phyloP scores from a whole-genome alignment of 179 eudicot species.

The Heliamphora pulchella region DNA sequence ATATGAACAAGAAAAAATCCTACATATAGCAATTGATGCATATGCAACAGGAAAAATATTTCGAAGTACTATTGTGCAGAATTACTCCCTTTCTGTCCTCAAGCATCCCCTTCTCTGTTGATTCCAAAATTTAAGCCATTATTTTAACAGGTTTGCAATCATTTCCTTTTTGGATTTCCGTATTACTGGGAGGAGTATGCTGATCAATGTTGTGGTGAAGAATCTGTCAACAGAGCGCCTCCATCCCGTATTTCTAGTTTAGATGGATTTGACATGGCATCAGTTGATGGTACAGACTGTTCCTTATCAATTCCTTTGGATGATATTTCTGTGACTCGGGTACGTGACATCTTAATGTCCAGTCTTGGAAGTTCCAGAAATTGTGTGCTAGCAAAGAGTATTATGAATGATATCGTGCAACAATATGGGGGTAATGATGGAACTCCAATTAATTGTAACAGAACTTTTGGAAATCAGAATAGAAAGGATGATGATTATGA shows the following conservation, averaged over 20 bases:
- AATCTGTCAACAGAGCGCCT: constrained; percentile 14
- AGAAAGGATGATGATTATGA: constrained; percentile 3
- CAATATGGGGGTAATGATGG: constrained; percentile 9
- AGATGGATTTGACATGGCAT: constrained; percentile 4
- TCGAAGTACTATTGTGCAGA: not conserved
- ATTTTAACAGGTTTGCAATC: constrained; percentile 41
- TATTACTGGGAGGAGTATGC: constrained; percentile 50
- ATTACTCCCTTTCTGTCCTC: not conserved
- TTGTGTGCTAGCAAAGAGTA: constrained; percentile 10
- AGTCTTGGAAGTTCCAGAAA: constrained; percentile 15
- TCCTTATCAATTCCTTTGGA: constrained; percentile 14
- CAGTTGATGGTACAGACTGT: constrained; percentile 5
- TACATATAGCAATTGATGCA: not conserved
- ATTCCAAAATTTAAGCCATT: not conserved
- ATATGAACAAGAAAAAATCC: not conserved
- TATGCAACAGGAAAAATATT: not conserved
- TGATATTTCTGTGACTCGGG: constrained; percentile 25
- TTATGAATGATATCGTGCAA: constrained; percentile 21
- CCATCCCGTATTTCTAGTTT: constrained; percentile 4
- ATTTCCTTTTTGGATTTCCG: constrained; percentile 61
- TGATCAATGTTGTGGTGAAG: constrained; percentile 26
- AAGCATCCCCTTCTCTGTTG: not conserved
- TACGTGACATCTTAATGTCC: constrained; percentile 25
- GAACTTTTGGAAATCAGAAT: constrained; percentile 5
- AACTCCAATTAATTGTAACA: not conserved